phyloP scores from a whole-genome alignment of 345 rosid genomes.

The Cardamine occulta region DNA sequence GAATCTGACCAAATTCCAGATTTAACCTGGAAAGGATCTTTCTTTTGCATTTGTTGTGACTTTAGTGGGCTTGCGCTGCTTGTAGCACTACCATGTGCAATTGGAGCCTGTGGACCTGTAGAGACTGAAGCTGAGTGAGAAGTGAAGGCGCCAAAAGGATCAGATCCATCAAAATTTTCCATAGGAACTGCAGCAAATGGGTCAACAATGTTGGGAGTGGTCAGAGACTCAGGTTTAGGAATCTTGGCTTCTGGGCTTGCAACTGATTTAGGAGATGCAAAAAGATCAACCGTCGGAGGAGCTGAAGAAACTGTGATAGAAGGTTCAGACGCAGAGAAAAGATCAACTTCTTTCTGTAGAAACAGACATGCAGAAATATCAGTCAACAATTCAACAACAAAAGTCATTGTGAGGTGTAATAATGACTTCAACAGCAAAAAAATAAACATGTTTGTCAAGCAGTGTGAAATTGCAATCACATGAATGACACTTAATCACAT shows the following conservation, averaged over 20 bases:
- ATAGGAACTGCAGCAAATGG: constrained; percentile 89
- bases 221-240: constrained; percentile 45
- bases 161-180: constrained; percentile 81
- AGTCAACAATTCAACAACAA: constrained; percentile 14
- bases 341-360: constrained; percentile 47
- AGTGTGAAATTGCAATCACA: constrained; percentile 20
- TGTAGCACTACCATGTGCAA: constrained; percentile 46
- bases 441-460: background rate
- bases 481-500: background rate
- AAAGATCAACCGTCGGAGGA: constrained; percentile 65
- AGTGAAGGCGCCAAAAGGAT: constrained; percentile 80
- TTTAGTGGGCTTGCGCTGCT: constrained; percentile 49
- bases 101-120: constrained; percentile 49
- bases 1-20: constrained; percentile 99
- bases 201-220: constrained; percentile 54
- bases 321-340: constrained; percentile 44
- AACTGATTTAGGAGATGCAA: constrained; percentile 59
- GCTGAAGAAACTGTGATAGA: constrained; percentile 50
- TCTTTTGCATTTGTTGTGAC: constrained; percentile 51
- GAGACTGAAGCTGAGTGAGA: constrained; percentile 57
- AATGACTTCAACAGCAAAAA: constrained; percentile 7
- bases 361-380: constrained; percentile 28
- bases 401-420: constrained; percentile 13
- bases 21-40: constrained; percentile 74
- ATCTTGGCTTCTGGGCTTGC: constrained; percentile 57